A percentile compares a stretch with the other conserved stretches of the same genome.
phyloP scores from a whole-genome alignment of 1,284 basidiomycete species.

The Leccinum subfulvum region DNA sequence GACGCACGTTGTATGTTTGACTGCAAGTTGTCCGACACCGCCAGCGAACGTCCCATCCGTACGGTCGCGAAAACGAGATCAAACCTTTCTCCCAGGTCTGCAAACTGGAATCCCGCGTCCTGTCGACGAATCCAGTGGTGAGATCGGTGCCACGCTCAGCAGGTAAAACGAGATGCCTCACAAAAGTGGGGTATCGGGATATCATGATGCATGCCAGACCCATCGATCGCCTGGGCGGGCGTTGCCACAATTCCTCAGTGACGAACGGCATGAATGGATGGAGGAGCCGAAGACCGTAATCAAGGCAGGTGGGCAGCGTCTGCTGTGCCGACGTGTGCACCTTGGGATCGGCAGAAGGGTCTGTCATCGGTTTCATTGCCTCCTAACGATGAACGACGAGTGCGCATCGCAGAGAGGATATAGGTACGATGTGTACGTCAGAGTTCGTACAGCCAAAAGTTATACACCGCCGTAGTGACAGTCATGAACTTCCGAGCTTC shows the following conservation, averaged over 20 bases:
- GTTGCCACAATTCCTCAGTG: slow-evolving; percentile 61
- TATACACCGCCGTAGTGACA: slow-evolving; percentile 83
- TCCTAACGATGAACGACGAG: slow-evolving; percentile 45
- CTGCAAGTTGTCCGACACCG: slow-evolving; percentile 87
- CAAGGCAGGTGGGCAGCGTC: slow-evolving; percentile 94
- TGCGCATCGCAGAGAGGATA: not conserved
- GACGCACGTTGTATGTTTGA: slow-evolving; percentile 79
- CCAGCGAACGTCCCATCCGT: slow-evolving; percentile 80
- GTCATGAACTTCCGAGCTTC: slow-evolving; percentile 89
- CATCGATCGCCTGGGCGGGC: slow-evolving; percentile 81
- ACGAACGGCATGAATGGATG: slow-evolving; percentile 99
- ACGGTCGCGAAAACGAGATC: slow-evolving; percentile 84
- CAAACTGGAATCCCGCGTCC: slow-evolving; percentile 67
- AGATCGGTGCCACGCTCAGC: not conserved
- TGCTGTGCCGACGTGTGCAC: slow-evolving; percentile 86
- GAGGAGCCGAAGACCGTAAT: slow-evolving; percentile 84
- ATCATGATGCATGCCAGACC: slow-evolving; percentile 90
- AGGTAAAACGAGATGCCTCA: slow-evolving; percentile 40
- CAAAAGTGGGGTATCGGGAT: slow-evolving; percentile 77
- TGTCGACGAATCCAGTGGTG: slow-evolving; percentile 27
- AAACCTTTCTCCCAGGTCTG: slow-evolving; percentile 80
- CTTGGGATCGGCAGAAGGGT: slow-evolving; percentile 63
- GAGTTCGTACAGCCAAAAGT: slow-evolving; percentile 98
- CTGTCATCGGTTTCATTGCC: slow-evolving; percentile 97
- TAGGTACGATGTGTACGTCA: slow-evolving; percentile 95